Evolutionary conservation across 805 yeast genomes (phyloP).

Genomic region (Hagleromyces aurorensis): DNA sequence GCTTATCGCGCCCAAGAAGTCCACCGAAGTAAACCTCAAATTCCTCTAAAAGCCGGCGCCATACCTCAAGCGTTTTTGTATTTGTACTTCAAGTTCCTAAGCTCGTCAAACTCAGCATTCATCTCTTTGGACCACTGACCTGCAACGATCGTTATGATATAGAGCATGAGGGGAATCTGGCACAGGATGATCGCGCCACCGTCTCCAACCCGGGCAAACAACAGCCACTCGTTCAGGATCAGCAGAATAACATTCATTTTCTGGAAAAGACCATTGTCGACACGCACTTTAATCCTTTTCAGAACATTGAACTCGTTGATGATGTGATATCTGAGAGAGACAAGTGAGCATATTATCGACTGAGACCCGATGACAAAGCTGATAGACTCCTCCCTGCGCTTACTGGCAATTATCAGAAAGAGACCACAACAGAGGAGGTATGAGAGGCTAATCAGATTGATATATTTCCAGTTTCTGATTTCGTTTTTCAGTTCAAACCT

Average conservation of each 20-base stretch:
- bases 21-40: constrained; percentile 3
- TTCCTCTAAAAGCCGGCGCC: constrained; percentile 1
- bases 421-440: constrained; percentile 20
- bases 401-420: constrained; percentile 19
- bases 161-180: constrained; percentile 22
- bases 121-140: constrained; percentile 20
- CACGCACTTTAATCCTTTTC: constrained; percentile 9
- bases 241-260: constrained; percentile 17
- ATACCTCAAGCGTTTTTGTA: constrained; percentile 23
- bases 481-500: constrained; percentile 19
- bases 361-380: constrained; percentile 14
- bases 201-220: constrained; percentile 13
- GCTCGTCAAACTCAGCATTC: constrained; percentile 16
- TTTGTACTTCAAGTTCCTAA: constrained; percentile 25
- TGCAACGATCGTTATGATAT: constrained; percentile 12
- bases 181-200: constrained; percentile 8
- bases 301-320: constrained; percentile 15
- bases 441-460: constrained; percentile 15
- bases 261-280: constrained; percentile 17
- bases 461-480: constrained; percentile 12
- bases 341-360: constrained; percentile 22
- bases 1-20: constrained; percentile 5
- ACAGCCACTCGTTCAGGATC: constrained; percentile 23
- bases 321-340: constrained; percentile 23
- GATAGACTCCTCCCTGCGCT: constrained; percentile 9